phyloP scores from a whole-genome alignment of 176 grass and related monocot species.

The Oryza glaberrima region DNA sequence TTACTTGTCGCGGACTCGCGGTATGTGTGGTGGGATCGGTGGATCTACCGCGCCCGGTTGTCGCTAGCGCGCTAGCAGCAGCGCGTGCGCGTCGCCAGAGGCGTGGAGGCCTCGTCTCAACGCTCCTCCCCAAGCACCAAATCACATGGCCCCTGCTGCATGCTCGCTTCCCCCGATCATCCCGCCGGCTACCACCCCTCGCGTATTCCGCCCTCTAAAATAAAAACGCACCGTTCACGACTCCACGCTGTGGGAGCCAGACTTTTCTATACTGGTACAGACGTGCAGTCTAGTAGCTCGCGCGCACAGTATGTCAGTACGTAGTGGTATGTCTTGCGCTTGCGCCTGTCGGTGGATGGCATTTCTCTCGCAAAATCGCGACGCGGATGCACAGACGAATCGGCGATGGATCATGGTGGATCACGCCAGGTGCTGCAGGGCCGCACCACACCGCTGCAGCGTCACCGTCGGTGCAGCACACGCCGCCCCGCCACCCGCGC shows the following conservation, averaged over 20 bases:
- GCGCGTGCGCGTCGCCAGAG: background rate
- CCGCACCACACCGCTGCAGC: background rate
- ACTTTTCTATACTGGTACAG: background rate
- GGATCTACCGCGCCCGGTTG: background rate
- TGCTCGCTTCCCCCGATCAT: constrained; percentile 7
- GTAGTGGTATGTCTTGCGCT: background rate
- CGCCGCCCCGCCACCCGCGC: background rate
- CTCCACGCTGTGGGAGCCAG: background rate
- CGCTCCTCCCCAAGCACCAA: background rate
- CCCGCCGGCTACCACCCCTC: background rate
- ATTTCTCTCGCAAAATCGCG: background rate
- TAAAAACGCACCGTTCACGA: background rate
- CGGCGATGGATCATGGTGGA: constrained; percentile 7
- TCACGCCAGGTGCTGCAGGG: constrained; percentile 5
- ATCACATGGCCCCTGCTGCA: constrained; percentile 26
- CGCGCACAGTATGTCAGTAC: background rate
- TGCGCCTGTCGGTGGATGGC: constrained; percentile 34
- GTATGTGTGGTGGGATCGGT: background rate
- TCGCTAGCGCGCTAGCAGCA: background rate
- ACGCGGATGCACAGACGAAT: background rate
- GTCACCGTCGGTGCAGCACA: constrained; percentile 41
- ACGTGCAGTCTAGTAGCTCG: background rate
- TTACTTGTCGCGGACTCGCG: background rate
- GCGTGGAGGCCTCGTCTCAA: no score
- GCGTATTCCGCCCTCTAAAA: constrained; percentile 13